Evolutionary conservation across 345 rosid species (phyloP).

Genomic region (Geranium brycei): DNA sequence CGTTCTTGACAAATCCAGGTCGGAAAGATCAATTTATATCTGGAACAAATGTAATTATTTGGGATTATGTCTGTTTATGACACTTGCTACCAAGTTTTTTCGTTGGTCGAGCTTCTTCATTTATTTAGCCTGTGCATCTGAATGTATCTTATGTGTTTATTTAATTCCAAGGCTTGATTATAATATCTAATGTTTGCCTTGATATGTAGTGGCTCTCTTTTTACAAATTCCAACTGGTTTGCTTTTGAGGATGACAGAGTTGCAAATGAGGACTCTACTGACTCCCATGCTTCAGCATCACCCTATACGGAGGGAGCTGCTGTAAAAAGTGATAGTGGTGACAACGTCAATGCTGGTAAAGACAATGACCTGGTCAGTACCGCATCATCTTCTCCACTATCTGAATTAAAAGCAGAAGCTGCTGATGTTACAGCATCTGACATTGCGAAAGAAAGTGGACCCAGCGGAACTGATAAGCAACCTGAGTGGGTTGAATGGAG

Average conservation of each 20-base stretch:
- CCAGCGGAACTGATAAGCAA: constrained; percentile 31
- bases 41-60: too few relatives aligned
- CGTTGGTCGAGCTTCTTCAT: too few relatives aligned
- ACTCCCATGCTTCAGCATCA: constrained; percentile 49
- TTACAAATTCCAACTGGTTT: constrained; percentile 86
- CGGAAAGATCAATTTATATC: too few relatives aligned
- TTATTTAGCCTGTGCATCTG: too few relatives aligned
- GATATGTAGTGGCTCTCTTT: constrained; percentile 56
- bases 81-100: too few relatives aligned
- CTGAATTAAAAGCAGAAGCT: constrained; percentile 8
- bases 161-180: too few relatives aligned
- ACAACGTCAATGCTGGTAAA: constrained; percentile 20
- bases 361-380: constrained; percentile 38
- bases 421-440: constrained; percentile 17
- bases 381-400: constrained; percentile 24
- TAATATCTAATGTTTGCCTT: neutral
- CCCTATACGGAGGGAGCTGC: constrained; percentile 37
- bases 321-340: constrained; percentile 6
- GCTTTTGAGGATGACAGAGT: constrained; percentile 66
- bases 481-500: constrained; percentile 80
- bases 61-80: too few relatives aligned
- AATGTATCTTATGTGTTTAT: too few relatives aligned
- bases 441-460: constrained; percentile 30
- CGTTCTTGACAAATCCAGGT: too few relatives aligned
- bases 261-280: constrained; percentile 39